These are phyloP conservation scores for Coix lacrymajobi DNA, from an alignment of 176 grass and related monocot species.

Conservation along the genomic window DNA sequence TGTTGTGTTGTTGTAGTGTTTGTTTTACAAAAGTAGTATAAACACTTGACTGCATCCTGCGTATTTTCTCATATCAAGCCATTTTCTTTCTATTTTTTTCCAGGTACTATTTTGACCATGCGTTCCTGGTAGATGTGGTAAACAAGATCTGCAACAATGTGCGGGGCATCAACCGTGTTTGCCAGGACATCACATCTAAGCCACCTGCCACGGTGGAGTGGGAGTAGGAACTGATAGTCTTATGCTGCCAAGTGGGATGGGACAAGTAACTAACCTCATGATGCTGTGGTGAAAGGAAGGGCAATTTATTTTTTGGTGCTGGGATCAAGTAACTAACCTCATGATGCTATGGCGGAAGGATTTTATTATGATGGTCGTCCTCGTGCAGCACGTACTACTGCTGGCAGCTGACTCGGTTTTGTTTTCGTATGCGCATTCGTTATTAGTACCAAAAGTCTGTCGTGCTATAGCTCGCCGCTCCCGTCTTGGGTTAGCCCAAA, in stretches of 20 bases:
- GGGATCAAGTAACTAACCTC: not conserved
- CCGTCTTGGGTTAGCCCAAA: not conserved
- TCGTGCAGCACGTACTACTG: not conserved
- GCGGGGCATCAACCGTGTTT: slow-evolving; percentile 71
- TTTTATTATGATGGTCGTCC: not conserved
- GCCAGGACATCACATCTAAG: slow-evolving; percentile 79
- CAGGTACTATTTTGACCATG: slow-evolving; percentile 83
- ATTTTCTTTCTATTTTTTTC: not conserved
- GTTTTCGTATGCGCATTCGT: no score
- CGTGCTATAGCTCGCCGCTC: no score
- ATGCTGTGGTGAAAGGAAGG: not conserved
- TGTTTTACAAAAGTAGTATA: not conserved
- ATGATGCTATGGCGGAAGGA: not conserved
- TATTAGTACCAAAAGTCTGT: no score
- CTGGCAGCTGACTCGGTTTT: no score
- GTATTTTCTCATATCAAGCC: not conserved
- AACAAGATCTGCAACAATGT: slow-evolving; percentile 85
- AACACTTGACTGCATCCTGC: not conserved
- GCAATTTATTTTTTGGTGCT: not conserved
- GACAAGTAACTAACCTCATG: not conserved
- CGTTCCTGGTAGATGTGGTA: slow-evolving; percentile 67
- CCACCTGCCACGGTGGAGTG: slow-evolving; percentile 85
- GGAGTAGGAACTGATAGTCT: slow-evolving; percentile 34
- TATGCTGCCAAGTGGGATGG: not conserved
- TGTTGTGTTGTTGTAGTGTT: not conserved